These are phyloP conservation scores for Harringtonia aguacate DNA, from an alignment of 2,329 filamentous ascomycete species.

Conservation along the genomic window DNA sequence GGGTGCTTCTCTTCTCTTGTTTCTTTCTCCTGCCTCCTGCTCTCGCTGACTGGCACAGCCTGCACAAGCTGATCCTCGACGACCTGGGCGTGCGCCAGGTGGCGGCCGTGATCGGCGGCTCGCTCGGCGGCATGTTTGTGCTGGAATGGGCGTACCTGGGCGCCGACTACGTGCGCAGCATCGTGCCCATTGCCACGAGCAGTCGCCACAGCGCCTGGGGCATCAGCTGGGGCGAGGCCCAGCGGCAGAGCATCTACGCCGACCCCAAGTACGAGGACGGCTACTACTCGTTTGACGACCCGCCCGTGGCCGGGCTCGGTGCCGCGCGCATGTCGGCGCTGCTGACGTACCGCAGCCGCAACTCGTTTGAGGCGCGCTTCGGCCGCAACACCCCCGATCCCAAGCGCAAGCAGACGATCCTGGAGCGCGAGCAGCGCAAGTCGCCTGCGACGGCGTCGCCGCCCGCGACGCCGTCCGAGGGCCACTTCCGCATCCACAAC, in stretches of 20 bases:
- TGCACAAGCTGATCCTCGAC: slow-evolving; percentile 72
- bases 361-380: slow-evolving; percentile 94
- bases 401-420: slow-evolving; percentile 72
- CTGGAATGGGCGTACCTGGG: slow-evolving; percentile 88
- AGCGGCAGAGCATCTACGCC: slow-evolving; percentile 89
- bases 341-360: slow-evolving; percentile 88
- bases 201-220: slow-evolving; percentile 81
- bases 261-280: slow-evolving; percentile 98
- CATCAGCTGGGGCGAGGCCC: slow-evolving; percentile 83
- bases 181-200: slow-evolving; percentile 78
- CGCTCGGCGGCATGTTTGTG: slow-evolving; percentile 85
- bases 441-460: slow-evolving; percentile 22
- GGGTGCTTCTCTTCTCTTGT: slow-evolving; percentile 22
- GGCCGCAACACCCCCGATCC: slow-evolving; percentile 87
- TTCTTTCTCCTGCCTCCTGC: background rate
- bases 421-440: slow-evolving; percentile 47
- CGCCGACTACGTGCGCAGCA: slow-evolving; percentile 67
- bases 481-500: slow-evolving; percentile 74
- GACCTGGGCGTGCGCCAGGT: slow-evolving; percentile 71
- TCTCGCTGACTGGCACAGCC: slow-evolving; percentile 27
- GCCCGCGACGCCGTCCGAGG: slow-evolving; percentile 41
- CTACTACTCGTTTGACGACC: slow-evolving; percentile 82
- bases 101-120: slow-evolving; percentile 71
- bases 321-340: slow-evolving; percentile 95
- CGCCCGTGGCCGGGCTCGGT: slow-evolving; percentile 75